These are phyloP conservation scores for Colletotrichum sojae DNA, from an alignment of 2,329 filamentous ascomycete species.

Conservation along the genomic window DNA sequence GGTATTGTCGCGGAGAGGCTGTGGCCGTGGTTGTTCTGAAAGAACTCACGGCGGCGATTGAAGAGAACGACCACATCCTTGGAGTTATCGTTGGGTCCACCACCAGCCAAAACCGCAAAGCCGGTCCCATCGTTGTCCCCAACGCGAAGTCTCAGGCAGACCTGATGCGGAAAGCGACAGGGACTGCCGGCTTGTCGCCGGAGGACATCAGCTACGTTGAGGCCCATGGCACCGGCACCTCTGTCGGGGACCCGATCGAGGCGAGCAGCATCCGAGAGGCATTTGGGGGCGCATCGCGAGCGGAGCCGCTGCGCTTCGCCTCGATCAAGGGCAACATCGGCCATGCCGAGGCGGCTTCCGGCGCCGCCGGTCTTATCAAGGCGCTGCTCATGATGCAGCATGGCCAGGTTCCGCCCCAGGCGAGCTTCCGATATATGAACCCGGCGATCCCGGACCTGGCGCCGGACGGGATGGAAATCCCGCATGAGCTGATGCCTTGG, in stretches of 20 bases:
- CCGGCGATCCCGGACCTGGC: slow-evolving; percentile 22
- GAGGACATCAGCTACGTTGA: slow-evolving; percentile 47
- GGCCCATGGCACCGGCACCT: slow-evolving; percentile 63
- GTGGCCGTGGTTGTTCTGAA: slow-evolving; percentile 62
- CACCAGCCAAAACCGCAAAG: slow-evolving; percentile 57
- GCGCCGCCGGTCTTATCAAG: slow-evolving; percentile 46
- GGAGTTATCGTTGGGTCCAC: slow-evolving; percentile 56
- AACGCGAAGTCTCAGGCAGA: slow-evolving; percentile 47
- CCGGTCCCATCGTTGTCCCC: slow-evolving; percentile 9
- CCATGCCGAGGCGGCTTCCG: slow-evolving; percentile 42
- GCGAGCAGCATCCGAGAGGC: slow-evolving; percentile 60
- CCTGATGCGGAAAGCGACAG: slow-evolving; percentile 67
- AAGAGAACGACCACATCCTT: slow-evolving; percentile 61
- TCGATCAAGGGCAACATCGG: slow-evolving; percentile 60
- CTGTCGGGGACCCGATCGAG: slow-evolving; percentile 55
- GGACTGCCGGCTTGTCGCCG: slow-evolving; percentile 34
- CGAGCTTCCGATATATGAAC: slow-evolving; percentile 48
- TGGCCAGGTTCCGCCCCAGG: slow-evolving; percentile 43
- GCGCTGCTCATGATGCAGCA: slow-evolving; percentile 46
- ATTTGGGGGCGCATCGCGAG: neutral
- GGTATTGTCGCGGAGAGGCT: slow-evolving; percentile 67
- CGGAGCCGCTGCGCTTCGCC: slow-evolving; percentile 50
- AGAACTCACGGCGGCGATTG: slow-evolving; percentile 58
- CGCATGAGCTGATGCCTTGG: neutral
- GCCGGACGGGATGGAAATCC: neutral